Evolutionary conservation across 306 rosid genomes (phyloP).

Genomic region (Vigna nakashimae): DNA sequence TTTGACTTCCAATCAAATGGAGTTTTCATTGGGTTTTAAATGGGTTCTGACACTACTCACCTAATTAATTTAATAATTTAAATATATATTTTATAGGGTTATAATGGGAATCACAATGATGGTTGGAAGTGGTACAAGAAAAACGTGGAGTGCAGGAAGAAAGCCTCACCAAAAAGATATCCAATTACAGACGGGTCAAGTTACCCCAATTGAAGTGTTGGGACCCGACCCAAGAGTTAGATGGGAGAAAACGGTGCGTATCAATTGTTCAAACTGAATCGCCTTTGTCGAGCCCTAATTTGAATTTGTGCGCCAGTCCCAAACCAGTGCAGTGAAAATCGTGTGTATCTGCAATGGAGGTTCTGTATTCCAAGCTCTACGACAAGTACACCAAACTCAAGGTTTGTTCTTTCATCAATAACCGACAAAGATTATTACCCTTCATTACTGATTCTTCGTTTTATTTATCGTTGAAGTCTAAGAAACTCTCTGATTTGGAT

Average conservation of each 20-base stretch:
- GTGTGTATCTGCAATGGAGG: slow-evolving; percentile 53
- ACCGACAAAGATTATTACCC: not conserved
- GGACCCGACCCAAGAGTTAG: not conserved
- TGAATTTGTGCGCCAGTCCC: not conserved
- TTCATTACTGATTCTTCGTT: not conserved
- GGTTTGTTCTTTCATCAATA: slow-evolving; percentile 48
- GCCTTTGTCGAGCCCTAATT: slow-evolving; percentile 8
- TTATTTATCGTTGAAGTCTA: slow-evolving; percentile 54
- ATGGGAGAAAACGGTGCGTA: not conserved
- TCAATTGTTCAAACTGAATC: not conserved
- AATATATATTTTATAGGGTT: too few species aligned
- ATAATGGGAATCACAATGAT: too few species aligned
- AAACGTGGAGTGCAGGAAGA: too few species aligned
- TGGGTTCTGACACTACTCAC: too few species aligned
- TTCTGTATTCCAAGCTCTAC: slow-evolving; percentile 83
- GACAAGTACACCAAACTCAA: slow-evolving; percentile 74
- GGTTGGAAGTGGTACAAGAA: too few species aligned
- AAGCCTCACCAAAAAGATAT: too few species aligned
- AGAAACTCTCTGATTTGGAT: slow-evolving; percentile 65
- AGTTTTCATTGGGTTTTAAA: too few species aligned
- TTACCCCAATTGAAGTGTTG: not conserved
- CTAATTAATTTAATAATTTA: too few species aligned
- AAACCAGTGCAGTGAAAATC: not conserved
- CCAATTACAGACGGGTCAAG: not conserved
- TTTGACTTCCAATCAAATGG: too few species aligned